phyloP scores from a whole-genome alignment of 2,329 filamentous ascomycete species.

The Colletotrichum musae region DNA sequence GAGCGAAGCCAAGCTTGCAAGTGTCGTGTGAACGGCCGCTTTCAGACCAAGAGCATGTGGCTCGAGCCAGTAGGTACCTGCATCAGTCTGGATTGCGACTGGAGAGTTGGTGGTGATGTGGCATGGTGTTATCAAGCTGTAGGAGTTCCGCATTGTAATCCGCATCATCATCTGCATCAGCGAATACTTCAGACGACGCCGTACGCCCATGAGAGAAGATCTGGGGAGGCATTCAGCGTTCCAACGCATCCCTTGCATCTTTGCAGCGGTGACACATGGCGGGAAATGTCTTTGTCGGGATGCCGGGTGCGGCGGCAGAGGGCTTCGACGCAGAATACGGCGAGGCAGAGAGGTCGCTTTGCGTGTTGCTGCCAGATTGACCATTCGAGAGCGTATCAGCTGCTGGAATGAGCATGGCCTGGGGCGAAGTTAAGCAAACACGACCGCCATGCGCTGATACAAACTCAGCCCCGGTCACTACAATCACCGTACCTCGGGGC shows the following conservation, averaged over 20 bases:
- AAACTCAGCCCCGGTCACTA: conserved; percentile 1
- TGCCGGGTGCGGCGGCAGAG: conserved; percentile 18
- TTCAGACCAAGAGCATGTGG: neutral
- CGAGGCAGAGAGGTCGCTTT: conserved; percentile 7
- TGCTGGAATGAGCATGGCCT: conserved; percentile 14
- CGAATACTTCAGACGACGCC: conserved; percentile 23
- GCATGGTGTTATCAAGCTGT: conserved; percentile 1
- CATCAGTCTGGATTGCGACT: neutral
- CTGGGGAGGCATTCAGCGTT: conserved; percentile 11
- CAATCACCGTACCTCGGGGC: neutral
- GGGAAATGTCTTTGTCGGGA: conserved; percentile 15
- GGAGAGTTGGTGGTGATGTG: neutral
- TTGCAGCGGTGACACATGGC: conserved; percentile 12
- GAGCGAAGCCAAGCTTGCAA: conserved; percentile 1
- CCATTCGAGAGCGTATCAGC: conserved; percentile 1
- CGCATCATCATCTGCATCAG: conserved; percentile 6
- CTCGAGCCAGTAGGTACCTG: neutral
- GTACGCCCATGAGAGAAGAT: neutral
- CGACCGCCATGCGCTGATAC: conserved; percentile 8
- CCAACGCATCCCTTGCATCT: conserved; percentile 37
- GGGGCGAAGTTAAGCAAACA: conserved; percentile 5
- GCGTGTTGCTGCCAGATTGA: neutral
- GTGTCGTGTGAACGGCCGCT: conserved; percentile 8
- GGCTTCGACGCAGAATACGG: neutral
- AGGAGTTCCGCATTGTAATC: conserved; percentile 7